Evolutionary conservation across 2,329 filamentous ascomycete species (phyloP), one percentile per base, ranked within the genome.

Genomic region (Berkeleyomyces basicola): DNA sequence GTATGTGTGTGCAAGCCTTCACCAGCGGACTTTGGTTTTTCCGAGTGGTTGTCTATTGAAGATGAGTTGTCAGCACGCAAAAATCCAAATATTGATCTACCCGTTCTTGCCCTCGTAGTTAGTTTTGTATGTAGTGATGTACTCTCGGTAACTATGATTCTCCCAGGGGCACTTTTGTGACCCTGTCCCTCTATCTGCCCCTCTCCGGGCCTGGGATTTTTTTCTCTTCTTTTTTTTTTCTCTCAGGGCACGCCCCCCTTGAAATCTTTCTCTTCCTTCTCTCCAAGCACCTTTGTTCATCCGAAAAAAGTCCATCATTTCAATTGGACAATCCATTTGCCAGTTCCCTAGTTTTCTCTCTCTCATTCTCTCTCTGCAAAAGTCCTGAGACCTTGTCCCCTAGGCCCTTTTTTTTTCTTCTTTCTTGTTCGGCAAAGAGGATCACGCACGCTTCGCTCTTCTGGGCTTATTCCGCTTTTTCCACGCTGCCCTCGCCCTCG

Each of bases 121-220:
- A 23, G 23, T 23, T 23, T 1, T 23, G 23, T 23, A 23, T 23
- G 23, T 23, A 55, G 31, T n/a, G 31, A 55, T 55, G 33, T n/a
- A 37, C 51, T 55, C 39, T 55, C 23, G 23, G 23, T 55, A 31
- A 31, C 33, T 55, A 55, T 43, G 37, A 58, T 58, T 58, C 23
- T 42, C 23, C 55, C 55, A 61, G 37, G 44, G 59, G 44, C 59
- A 55, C 51, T 55, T 55, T 55, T 55, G 51, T 55, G 51, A 55
- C 51, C 51, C 9, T 62, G 33, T 31, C 46, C 44, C 42, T 23
- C 61, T 39, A 46, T 61, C 36, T 31, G n/a, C 37, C 11, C 37
- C 14, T 16, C 10, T 33, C 47, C 9, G 37, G 47, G 43, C 14
- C 31, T 40, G 16, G 14, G 16, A 33, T 40, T 43, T 23, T 36